Percentiles rank a stretch among this genome's conserved stretches.
Evolutionary conservation across 345 rosid species (phyloP).

Genomic region (Geranium rotundifolium): DNA sequence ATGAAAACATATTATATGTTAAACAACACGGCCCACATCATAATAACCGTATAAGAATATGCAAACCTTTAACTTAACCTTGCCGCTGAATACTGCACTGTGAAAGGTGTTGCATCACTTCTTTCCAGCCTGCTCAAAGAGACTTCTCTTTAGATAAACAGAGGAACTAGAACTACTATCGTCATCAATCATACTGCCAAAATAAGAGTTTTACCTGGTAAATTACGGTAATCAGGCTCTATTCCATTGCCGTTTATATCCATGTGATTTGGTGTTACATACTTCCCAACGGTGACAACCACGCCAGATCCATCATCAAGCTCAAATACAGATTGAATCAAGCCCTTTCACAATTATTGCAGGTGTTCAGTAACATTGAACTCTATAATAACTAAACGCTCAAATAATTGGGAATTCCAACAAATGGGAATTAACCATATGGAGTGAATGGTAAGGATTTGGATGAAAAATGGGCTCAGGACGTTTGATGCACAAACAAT

Average conservation of each 20-base stretch:
- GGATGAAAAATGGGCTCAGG: background rate
- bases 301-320: constrained; percentile 91
- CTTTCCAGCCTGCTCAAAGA: constrained; percentile 57
- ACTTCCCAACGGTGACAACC: constrained; percentile 74
- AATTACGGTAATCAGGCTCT: constrained; percentile 54
- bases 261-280: constrained; percentile 77
- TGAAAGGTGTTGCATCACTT: constrained; percentile 42
- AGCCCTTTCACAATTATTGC: constrained; percentile 30
- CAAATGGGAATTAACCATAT: background rate
- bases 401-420: no score
- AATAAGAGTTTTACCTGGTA: constrained; percentile 47
- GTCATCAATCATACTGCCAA: background rate
- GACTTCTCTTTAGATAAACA: constrained; percentile 5
- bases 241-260: constrained; percentile 93
- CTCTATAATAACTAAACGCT: no score
- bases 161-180: background rate
- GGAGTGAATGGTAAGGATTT: background rate
- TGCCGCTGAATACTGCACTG: constrained; percentile 42
- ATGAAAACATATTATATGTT: no score
- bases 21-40: no score
- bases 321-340: constrained; percentile 85
- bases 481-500: background rate
- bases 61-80: constrained; percentile 21
- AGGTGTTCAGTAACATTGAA: background rate
- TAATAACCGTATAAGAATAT: background rate